Conservation (phyloP, 2,329 filamentous ascomycete genomes). For the Arthrinium phaeospermum region DNA sequence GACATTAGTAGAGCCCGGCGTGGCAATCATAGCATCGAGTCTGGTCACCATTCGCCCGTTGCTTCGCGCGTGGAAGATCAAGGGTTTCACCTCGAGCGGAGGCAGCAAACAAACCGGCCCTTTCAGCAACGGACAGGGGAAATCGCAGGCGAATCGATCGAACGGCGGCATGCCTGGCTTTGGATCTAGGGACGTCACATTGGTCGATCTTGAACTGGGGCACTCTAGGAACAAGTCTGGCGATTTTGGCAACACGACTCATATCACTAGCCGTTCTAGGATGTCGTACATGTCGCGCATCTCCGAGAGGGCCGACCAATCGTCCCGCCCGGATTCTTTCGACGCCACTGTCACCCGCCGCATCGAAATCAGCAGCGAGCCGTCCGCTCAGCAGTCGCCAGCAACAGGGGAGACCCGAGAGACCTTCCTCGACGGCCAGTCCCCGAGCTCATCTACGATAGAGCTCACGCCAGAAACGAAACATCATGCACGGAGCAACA, state of each 20-base stretch:
- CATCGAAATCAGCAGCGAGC: constrained; percentile 20
- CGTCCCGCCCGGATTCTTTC: neutral
- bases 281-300: constrained; percentile 20
- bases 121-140: constrained; percentile 32
- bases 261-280: neutral
- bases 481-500: neutral
- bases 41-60: constrained; percentile 61
- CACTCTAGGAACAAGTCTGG: constrained; percentile 20
- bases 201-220: constrained; percentile 42
- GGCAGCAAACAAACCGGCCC: constrained; percentile 38
- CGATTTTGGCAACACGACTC: constrained; percentile 15
- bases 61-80: constrained; percentile 53
- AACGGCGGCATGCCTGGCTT: constrained; percentile 39
- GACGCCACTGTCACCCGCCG: constrained; percentile 22
- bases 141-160: constrained; percentile 39
- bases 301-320: neutral
- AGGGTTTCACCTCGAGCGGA: constrained; percentile 52
- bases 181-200: constrained; percentile 43
- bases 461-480: constrained; percentile 12
- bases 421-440: constrained; percentile 8
- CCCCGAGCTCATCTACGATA: neutral
- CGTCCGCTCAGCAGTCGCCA: constrained; percentile 21
- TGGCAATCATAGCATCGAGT: constrained; percentile 60
- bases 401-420: constrained; percentile 36
- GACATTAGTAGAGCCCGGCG: constrained; percentile 62